A percentile compares a stretch with the other conserved stretches of the same genome.
Evolutionary conservation across 768 basidiomycete genomes (phyloP).

Genomic region (Lactifluus hygrophoroides): DNA sequence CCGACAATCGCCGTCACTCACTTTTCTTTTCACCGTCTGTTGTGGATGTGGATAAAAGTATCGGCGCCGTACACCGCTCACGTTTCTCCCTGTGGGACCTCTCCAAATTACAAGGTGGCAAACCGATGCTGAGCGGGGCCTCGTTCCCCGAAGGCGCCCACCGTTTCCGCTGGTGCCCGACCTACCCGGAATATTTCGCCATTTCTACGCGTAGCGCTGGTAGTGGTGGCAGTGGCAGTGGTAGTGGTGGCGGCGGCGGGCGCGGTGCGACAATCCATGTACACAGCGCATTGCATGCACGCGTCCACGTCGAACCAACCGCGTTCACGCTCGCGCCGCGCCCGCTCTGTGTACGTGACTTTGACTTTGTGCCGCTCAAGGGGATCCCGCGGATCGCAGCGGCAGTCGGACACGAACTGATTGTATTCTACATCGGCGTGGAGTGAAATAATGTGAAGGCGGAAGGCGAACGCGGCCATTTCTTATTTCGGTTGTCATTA

Average conservation of each 20-base stretch:
- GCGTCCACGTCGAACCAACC: constrained; percentile 55
- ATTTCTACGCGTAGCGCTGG: constrained; percentile 44
- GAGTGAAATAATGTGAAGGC: constrained; percentile 32
- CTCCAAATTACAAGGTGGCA: constrained; percentile 61
- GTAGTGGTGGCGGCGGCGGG: constrained; percentile 15
- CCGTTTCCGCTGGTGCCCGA: constrained; percentile 74
- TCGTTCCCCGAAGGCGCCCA: constrained; percentile 61
- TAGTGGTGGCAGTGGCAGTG: background rate
- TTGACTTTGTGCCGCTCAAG: constrained; percentile 60
- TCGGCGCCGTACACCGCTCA: constrained; percentile 69
- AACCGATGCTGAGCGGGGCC: constrained; percentile 52
- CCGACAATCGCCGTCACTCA: too few species aligned
- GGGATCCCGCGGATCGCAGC: constrained; percentile 62
- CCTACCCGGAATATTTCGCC: constrained; percentile 70
- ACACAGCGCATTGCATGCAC: constrained; percentile 46
- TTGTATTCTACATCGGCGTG: constrained; percentile 56
- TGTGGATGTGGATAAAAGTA: constrained; percentile 31
- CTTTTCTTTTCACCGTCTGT: too few species aligned
- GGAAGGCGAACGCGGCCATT: background rate
- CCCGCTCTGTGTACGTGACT: constrained; percentile 61
- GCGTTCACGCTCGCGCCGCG: constrained; percentile 47
- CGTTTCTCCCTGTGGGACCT: constrained; percentile 73
- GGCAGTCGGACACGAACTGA: constrained; percentile 50
- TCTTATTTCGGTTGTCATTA: background rate
- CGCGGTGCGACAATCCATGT: constrained; percentile 53